phyloP scores from a whole-genome alignment of 2,329 filamentous ascomycete species.

The Aschersonia sp. region DNA sequence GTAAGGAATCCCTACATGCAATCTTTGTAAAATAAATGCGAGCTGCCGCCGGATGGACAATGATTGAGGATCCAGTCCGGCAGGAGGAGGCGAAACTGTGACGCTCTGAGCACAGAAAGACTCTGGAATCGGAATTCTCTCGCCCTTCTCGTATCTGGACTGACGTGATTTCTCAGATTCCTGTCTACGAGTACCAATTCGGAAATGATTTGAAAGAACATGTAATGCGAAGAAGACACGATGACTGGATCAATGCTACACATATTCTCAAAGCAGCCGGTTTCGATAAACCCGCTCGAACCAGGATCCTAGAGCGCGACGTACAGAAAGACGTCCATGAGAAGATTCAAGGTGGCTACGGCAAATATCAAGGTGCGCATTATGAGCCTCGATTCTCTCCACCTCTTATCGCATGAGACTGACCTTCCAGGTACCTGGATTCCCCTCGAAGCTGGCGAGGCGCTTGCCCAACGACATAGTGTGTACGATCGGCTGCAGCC shows the following conservation, averaged over 20 bases:
- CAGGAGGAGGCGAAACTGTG: too few relatives aligned
- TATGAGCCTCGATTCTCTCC: neutral
- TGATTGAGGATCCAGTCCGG: too few relatives aligned
- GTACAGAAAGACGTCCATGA: conserved; percentile 94
- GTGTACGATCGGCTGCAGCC: conserved; percentile 68
- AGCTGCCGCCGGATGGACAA: neutral
- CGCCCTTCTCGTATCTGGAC: neutral
- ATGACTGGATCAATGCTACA: conserved; percentile 99
- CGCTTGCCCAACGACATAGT: conserved; percentile 75
- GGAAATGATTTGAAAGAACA: conserved; percentile 64
- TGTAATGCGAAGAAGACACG: conserved; percentile 87
- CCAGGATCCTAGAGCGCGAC: conserved; percentile 86
- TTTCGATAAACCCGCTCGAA: conserved; percentile 92
- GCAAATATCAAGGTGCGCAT: conserved; percentile 79
- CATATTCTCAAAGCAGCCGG: conserved; percentile 95
- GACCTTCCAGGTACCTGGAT: conserved; percentile 72
- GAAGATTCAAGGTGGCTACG: conserved; percentile 96
- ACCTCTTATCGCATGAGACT: neutral
- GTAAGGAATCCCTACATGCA: conserved; percentile 25
- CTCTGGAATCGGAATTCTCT: too few relatives aligned
- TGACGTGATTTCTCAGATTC: conserved; percentile 44
- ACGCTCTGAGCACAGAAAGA: too few relatives aligned
- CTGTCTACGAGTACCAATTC: conserved; percentile 87
- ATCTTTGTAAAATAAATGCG: neutral
- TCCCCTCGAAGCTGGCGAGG: conserved; percentile 65